Base-by-base conservation (phyloP, 1,139 yeast genomes). In the Yamadazyma friedrichii region DNA sequence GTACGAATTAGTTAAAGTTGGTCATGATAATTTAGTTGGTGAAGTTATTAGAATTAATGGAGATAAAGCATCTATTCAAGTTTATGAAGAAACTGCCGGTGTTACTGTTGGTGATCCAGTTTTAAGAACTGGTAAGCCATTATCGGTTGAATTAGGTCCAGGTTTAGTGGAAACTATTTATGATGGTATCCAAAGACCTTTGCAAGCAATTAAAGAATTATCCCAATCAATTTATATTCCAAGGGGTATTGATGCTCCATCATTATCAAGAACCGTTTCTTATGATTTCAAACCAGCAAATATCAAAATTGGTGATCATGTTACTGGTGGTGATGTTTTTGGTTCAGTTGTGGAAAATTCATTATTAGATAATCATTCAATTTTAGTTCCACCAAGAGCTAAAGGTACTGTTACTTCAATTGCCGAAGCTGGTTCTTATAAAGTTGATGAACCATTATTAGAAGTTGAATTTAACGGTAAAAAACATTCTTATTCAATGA, bases 101-200 rank as follows among this genome's bases (percentile, higher is more conserved):
- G 95, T 93, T 46, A 91, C 97, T 33, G 98, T 93, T 33, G 99
- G 99, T 57, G 98, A 93, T 63, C 99, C 99, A 2, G 98, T 93
- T 41, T 72, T 88, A 58, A 83, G 98, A 73, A 93, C 98, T 9
- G 98, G 98, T 51, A 88, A 93, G 67, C 99, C 99, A 13, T 77
- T 93, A 57, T 88, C 97, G 39, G 99, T 93, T 40, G 99, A 93
- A 70, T 76, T 93, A 62, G 99, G 99, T 58, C 99, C 99, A 24
- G 99, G 99, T 65, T 79, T 93, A 58, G 88, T 93, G 95, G 98
- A 93, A 70, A 93, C 96, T 52, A 93, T 93, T 63, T 93, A 93
- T 61, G 99, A 93, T 69, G 99, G 99, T 75, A 93, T 93, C 65
- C 98, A 93, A 74, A 89, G 99, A 75, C 98, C 99, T 36, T 80